Base-by-base conservation (phyloP, 768 basidiomycete genomes). In the Wakefieldia striispora region DNA sequence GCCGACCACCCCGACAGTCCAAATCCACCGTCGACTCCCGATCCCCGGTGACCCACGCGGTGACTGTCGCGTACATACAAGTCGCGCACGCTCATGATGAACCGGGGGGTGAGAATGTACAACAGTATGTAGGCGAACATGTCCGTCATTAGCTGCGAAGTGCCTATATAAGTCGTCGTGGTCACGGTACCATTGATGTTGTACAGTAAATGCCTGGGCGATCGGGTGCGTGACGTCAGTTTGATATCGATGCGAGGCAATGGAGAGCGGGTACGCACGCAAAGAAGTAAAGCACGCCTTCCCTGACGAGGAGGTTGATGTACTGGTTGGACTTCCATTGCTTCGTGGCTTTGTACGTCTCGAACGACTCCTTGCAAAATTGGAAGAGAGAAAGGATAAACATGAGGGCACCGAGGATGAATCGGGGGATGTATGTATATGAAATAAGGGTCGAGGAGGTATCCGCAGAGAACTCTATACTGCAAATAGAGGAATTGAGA, bases 281-380 rank as follows among this genome's bases (percentile, higher is more conserved):
- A 4, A 51, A 0, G 20, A 62, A 63, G 45, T 62, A 62, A 12
- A 62, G 2, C 4, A 58, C 6, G 0, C 61, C 58, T 10, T 63
- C 49, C n/a, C 4, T 52, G 19, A n/a, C n/a, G n/a, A n/a, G n/a
- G n/a, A n/a, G n/a, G n/a, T n/a, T n/a, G n/a, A n/a, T n/a, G n/a
- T n/a, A 43, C 36, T 21, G 40, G 40, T 55, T 64, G 13, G 21
- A 24, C 27, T 34, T 13, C 55, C 53, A 61, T 27, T 12, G 33
- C 12, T 33, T 43, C 10, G 47, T 61, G 4, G 7, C 36, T 35
- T 19, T 50, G 23, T 62, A 57, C 31, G 36, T 40, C 24, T 43
- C 47, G 29, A 40, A 43, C 8, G 40, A 41, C 10, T 62, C 58
- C 43, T 20, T 17, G 12, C 27, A 50, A 1, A 53, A 24, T 19